These are phyloP conservation scores for Echinosophora koreensis DNA, from an alignment of 306 rosid species.

Conservation along the genomic window DNA sequence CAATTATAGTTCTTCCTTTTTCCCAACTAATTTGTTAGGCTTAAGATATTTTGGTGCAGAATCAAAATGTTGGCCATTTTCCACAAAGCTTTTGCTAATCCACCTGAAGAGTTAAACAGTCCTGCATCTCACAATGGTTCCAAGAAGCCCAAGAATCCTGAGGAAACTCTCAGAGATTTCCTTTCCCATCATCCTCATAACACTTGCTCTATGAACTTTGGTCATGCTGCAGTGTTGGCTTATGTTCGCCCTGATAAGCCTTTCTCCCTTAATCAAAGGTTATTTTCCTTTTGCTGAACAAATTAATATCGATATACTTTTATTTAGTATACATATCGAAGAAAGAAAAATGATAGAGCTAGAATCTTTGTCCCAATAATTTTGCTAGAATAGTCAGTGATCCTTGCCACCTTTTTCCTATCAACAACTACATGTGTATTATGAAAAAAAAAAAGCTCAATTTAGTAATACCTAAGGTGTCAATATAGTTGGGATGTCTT, in stretches of 20 bases:
- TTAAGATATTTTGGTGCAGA: not conserved
- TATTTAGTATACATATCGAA: too few relatives aligned
- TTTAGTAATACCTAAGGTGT: too few relatives aligned
- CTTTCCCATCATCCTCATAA: constrained; percentile 73
- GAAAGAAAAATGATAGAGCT: too few relatives aligned
- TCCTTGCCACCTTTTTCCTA: too few relatives aligned
- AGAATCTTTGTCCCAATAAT: too few relatives aligned
- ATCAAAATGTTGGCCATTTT: constrained; percentile 84
- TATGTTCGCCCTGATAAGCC: constrained; percentile 66
- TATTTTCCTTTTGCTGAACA: not conserved
- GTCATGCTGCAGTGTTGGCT: constrained; percentile 81
- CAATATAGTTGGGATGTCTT: too few relatives aligned
- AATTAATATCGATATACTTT: not conserved
- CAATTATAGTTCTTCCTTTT: not conserved
- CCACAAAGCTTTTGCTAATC: constrained; percentile 88
- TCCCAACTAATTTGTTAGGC: not conserved
- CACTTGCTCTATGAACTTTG: constrained; percentile 79
- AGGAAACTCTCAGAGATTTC: constrained; percentile 80
- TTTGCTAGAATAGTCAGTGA: not conserved
- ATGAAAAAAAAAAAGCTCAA: too few relatives aligned
- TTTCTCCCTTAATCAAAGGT: constrained; percentile 72
- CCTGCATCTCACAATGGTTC: constrained; percentile 81
- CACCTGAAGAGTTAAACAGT: constrained; percentile 94
- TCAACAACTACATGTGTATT: too few relatives aligned
- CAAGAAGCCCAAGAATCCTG: constrained; percentile 83